Base-by-base conservation (phyloP, 2,329 filamentous ascomycete genomes). In the Hypoxylon sp. region DNA sequence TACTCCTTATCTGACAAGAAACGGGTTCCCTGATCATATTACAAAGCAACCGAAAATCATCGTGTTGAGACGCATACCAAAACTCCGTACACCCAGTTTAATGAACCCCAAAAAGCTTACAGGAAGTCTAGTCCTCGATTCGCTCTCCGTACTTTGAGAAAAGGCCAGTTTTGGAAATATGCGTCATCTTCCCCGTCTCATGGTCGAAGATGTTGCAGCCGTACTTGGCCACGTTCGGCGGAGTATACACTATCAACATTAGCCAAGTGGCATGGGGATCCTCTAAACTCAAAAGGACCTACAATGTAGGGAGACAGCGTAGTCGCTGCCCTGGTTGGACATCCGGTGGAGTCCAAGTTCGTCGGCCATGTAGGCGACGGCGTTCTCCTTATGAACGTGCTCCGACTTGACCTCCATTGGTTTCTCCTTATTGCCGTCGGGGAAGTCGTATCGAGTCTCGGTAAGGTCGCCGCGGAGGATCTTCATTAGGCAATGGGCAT, bases 401-500 rank as follows among this genome's bases (percentile, higher is more conserved):
- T 93, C 87, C 48, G 88, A 90, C 71, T 90, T 91, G 63, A 92
- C 80, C 66, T 83, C 78, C 80, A 92, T 90, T 2, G 90, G 89
- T 5, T 83, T 82, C 53, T 85, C 82, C 53, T 84, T 80, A 53
- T 80, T 78, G 22, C 78, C 78, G 53, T 83, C 78, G 0, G 94
- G 94, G 82, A 92, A 94, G 56, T 87, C 86, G 80, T 93, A 97
- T 66, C 93, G 87, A 17, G 92, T 94, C 83, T 98, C 94, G 73
- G 89, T 92, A 67, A 97, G 83, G 68, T 85, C 87, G 50, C 94
- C 94, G 73, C 89, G 90, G 70, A 97, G 86, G 72, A 95, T 90
- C 84, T 91, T 97, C 93, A 97, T 97, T 74, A 97, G 84, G 81
- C 94, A 98, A 79, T 97, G 94, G 42, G 94, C 93, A 68, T 95